phyloP scores from a whole-genome alignment of 352 stramenopile species.

The Phytophthora sp. region DNA sequence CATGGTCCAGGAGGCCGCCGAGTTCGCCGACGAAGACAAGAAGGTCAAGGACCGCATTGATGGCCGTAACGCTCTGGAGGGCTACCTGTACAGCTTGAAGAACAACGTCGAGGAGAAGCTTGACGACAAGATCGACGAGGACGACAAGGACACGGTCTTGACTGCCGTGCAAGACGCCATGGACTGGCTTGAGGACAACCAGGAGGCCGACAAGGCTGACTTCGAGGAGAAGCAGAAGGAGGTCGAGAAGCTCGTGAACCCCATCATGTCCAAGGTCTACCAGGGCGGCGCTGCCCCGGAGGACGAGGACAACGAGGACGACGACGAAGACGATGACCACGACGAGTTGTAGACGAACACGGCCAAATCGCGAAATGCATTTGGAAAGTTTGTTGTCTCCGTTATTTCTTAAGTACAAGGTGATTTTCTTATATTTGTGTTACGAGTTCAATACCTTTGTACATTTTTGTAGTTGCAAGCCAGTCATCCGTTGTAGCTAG shows the following conservation, averaged over 20 bases:
- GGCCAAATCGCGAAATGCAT: conserved; percentile 27
- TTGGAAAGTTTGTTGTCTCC: conserved; percentile 42
- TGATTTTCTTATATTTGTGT: conserved; percentile 30
- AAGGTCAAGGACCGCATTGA: conserved; percentile 97
- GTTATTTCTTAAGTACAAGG: conserved; percentile 50
- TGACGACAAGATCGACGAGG: conserved; percentile 95
- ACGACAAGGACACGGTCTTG: conserved; percentile 91
- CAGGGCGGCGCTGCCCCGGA: conserved; percentile 71
- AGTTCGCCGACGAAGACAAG: conserved; percentile 99
- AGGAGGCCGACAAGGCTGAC: conserved; percentile 98
- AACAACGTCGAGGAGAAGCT: conserved; percentile 95
- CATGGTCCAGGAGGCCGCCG: conserved; percentile 98
- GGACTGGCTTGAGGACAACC: conserved; percentile 99
- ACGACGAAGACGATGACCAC: conserved; percentile 87
- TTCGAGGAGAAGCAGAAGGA: conserved; percentile 99
- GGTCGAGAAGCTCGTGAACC: conserved; percentile 98
- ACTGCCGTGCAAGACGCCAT: conserved; percentile 97
- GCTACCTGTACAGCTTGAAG: conserved; percentile 97
- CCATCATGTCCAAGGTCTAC: conserved; percentile 99
- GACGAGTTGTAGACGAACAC: conserved; percentile 94
- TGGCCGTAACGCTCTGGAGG: conserved; percentile 96
- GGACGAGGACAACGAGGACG: conserved; percentile 78
- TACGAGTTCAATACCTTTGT: background rate
- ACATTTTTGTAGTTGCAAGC: background rate
- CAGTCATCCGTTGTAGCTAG: conserved; percentile 20